A percentile compares a stretch with the other conserved stretches of the same genome.
Evolutionary conservation across 345 rosid species (phyloP).

Genomic region (Raphanus raphanistrum): DNA sequence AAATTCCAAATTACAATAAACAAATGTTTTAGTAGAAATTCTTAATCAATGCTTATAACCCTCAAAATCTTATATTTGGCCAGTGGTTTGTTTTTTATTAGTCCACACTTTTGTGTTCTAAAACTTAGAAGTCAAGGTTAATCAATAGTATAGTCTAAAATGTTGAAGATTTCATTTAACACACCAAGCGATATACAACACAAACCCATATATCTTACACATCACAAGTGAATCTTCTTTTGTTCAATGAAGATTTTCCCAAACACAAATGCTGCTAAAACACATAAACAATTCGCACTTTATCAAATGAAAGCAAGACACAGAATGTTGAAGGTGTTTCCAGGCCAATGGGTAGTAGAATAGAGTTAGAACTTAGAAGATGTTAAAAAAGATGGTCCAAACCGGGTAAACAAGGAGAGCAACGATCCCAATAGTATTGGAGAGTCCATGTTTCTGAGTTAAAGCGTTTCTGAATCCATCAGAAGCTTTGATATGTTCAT

Average conservation of each 20-base stretch:
- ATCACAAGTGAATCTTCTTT: constrained; percentile 5
- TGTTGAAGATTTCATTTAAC: neutral
- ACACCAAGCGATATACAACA: neutral
- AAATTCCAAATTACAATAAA: too few relatives aligned
- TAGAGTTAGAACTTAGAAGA: constrained; percentile 39
- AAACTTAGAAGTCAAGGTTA: neutral
- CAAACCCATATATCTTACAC: constrained; percentile 1
- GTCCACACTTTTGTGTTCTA: neutral
- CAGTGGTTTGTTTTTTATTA: neutral
- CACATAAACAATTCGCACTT: constrained; percentile 12
- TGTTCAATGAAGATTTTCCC: neutral
- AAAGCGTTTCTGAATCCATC: constrained; percentile 89
- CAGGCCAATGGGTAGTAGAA: neutral
- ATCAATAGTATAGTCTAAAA: neutral
- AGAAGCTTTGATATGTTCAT: constrained; percentile 87
- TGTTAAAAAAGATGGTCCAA: constrained; percentile 64
- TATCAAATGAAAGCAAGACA: neutral
- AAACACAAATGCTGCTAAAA: neutral
- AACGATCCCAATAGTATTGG: constrained; percentile 80
- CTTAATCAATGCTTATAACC: too few relatives aligned
- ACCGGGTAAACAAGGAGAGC: constrained; percentile 74
- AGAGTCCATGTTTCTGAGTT: constrained; percentile 65
- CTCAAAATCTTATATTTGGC: too few relatives aligned
- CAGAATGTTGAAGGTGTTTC: neutral
- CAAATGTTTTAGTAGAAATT: too few relatives aligned